Conservation (phyloP, 106 monocot species). For the Acorus calamus region DNA sequence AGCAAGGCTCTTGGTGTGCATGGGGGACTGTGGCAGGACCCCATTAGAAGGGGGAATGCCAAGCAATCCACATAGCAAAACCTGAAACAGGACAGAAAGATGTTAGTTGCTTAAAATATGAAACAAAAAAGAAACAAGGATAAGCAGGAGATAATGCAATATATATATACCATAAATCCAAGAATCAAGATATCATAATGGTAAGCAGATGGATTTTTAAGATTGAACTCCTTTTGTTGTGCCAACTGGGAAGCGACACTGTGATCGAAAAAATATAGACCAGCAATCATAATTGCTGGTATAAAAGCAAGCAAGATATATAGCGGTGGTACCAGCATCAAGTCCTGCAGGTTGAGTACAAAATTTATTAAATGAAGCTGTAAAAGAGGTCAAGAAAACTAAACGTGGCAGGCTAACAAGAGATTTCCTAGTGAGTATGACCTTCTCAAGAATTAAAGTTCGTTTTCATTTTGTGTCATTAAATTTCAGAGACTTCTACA, state of each 20-base stretch:
- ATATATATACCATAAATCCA: slow-evolving; percentile 53
- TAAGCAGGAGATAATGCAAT: background rate
- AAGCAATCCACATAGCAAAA: slow-evolving; percentile 79
- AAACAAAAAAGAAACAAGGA: background rate
- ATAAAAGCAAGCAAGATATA: slow-evolving; percentile 75
- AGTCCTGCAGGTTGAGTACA: slow-evolving; percentile 42
- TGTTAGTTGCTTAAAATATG: background rate
- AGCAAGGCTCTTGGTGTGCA: slow-evolving; percentile 94
- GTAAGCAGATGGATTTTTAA: slow-evolving; percentile 86
- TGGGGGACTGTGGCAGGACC: slow-evolving; percentile 90
- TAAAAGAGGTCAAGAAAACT: too few relatives aligned
- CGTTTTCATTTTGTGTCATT: too few relatives aligned
- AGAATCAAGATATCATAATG: slow-evolving; percentile 93
- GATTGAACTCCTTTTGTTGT: slow-evolving; percentile 93
- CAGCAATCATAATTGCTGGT: slow-evolving; percentile 84
- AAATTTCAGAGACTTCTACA: too few relatives aligned
- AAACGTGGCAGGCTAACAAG: too few relatives aligned
- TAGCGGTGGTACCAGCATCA: slow-evolving; percentile 61
- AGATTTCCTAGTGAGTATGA: too few relatives aligned
- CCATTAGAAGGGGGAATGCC: slow-evolving; percentile 95
- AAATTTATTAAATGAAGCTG: too few relatives aligned
- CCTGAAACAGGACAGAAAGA: slow-evolving; percentile 25
- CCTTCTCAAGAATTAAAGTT: too few relatives aligned
- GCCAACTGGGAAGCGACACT: slow-evolving; percentile 93
- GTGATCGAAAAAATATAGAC: slow-evolving; percentile 95